These are phyloP conservation scores for Mortierella sp. DNA, from an alignment of 371 early-diverging fungal genomes.

Conservation along the genomic window DNA sequence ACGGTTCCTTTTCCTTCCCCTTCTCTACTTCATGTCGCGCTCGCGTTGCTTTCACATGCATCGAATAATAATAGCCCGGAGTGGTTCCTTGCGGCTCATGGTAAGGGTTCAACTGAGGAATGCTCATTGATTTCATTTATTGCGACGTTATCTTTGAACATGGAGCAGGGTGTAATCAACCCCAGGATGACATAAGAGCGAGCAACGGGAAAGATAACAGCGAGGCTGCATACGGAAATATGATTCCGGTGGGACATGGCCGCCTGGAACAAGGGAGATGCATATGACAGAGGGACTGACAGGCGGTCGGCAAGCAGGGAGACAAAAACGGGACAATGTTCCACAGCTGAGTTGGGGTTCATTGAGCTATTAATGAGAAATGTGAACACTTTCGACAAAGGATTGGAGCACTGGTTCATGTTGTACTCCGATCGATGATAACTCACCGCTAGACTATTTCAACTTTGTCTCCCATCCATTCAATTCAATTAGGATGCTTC, in stretches of 20 bases:
- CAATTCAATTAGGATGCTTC: constrained; percentile 66
- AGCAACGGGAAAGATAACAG: background rate
- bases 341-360: constrained; percentile 12
- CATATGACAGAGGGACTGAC: constrained; percentile 3
- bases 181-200: background rate
- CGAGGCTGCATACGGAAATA: background rate
- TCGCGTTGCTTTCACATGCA: constrained; percentile 2
- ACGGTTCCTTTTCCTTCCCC: background rate
- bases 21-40: background rate
- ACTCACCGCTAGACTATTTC: constrained; percentile 5
- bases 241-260: background rate
- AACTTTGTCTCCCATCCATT: background rate
- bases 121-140: background rate
- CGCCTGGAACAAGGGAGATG: background rate
- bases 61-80: constrained; percentile 57
- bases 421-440: background rate
- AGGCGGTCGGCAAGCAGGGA: background rate
- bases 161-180: background rate
- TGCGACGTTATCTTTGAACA: background rate
- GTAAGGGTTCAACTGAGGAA: constrained; percentile 45
- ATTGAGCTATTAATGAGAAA: background rate
- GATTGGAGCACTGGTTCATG: background rate
- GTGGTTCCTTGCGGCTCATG: constrained; percentile 69
- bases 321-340: background rate
- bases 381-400: background rate